Percentiles rank a stretch among this genome's conserved stretches.
These are phyloP conservation scores for Ophiostoma ulmi DNA, from an alignment of 2,329 filamentous ascomycete genomes.

Conservation along the genomic window DNA sequence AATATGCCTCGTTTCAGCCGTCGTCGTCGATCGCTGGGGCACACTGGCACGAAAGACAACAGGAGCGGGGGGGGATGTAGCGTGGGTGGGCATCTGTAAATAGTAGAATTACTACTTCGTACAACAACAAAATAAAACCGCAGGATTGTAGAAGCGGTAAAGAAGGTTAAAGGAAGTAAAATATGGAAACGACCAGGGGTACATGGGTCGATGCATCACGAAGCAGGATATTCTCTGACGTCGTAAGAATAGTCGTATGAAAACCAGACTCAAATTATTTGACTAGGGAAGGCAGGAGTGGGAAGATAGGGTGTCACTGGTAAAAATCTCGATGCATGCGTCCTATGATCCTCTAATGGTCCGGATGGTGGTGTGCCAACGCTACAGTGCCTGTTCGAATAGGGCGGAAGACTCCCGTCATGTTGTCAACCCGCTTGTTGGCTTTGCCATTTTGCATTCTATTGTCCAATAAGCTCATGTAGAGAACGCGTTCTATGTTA, in stretches of 20 bases:
- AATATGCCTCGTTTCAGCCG: slow-evolving; percentile 24
- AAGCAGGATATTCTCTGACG: background rate
- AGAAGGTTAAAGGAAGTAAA: background rate
- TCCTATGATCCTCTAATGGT: background rate
- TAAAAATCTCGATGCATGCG: background rate
- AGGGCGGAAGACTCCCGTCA: background rate
- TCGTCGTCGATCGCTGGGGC: slow-evolving; percentile 19
- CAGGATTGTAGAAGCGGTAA: slow-evolving; percentile 1
- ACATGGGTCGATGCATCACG: background rate
- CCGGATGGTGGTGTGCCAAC: background rate
- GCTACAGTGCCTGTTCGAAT: background rate
- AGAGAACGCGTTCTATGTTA: too few relatives aligned
- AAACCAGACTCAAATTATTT: background rate
- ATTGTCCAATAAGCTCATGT: background rate
- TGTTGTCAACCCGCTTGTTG: background rate
- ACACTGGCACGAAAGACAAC: background rate
- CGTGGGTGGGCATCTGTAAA: slow-evolving; percentile 4
- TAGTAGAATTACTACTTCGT: background rate
- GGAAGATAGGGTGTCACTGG: background rate
- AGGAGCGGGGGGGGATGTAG: background rate
- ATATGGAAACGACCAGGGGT: background rate
- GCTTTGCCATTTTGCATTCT: background rate
- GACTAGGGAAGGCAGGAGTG: background rate
- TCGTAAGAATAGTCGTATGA: background rate
- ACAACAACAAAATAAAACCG: background rate